Conservation (phyloP, 768 basidiomycete species). For the Lepiota subincarnata region DNA sequence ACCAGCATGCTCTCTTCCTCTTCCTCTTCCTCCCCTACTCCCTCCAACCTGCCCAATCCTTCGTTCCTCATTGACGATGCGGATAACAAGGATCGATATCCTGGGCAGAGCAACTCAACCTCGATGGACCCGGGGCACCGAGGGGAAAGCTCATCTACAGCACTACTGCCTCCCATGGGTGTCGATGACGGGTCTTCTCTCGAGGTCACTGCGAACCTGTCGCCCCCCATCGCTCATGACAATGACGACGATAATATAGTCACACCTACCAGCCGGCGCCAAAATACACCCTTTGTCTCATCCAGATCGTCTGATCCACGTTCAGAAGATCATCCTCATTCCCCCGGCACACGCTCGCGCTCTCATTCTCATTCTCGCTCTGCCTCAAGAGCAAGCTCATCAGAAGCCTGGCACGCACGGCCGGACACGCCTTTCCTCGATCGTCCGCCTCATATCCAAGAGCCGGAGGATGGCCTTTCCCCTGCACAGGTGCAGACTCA, state of each 20-base stretch:
- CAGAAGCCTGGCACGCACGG: neutral
- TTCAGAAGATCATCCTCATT: too few relatives aligned
- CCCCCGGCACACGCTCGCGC: too few relatives aligned
- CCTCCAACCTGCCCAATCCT: neutral
- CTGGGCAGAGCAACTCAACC: neutral
- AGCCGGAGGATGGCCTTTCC: neutral
- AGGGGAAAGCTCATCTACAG: conserved; percentile 12
- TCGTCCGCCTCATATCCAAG: neutral
- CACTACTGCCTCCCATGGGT: neutral
- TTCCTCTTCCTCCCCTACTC: neutral
- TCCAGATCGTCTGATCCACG: too few relatives aligned
- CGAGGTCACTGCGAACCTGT: conserved; percentile 7
- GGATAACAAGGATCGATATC: neutral
- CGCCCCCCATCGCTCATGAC: conserved; percentile 13
- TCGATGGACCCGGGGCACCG: neutral
- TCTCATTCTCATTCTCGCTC: neutral
- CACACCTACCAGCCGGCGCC: neutral
- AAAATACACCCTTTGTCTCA: neutral
- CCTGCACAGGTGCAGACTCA: neutral
- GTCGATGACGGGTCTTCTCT: neutral
- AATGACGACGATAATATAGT: conserved; percentile 8
- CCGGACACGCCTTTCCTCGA: neutral
- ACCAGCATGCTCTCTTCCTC: conserved; percentile 9
- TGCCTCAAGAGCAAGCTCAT: neutral
- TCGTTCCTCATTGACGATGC: neutral